Evolutionary conservation across 225 moss, liverwort and hornwort species (phyloP).

Genomic region (Thuidium tamariscinum): DNA sequence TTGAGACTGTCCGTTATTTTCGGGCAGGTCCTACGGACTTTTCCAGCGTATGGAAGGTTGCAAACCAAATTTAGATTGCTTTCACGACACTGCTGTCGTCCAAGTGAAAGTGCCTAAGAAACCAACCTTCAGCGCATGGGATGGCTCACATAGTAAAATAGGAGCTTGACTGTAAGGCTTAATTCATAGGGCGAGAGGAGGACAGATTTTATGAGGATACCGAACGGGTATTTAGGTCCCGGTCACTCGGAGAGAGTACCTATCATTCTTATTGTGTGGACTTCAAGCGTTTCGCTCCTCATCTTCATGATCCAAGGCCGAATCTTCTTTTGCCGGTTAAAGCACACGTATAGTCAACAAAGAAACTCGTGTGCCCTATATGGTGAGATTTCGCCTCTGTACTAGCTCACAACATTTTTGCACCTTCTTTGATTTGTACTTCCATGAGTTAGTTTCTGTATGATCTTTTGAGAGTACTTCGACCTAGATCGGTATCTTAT

Average conservation of each 20-base stretch:
- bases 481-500: neutral
- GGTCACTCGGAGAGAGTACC: neutral
- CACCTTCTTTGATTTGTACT: neutral
- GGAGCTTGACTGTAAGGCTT: constrained; percentile 3
- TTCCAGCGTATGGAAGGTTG: constrained; percentile 11
- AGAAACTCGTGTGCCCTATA: neutral
- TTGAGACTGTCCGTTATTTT: constrained; percentile 25
- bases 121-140: constrained; percentile 4
- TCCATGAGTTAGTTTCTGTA: neutral
- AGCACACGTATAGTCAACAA: neutral
- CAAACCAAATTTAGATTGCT: constrained; percentile 1
- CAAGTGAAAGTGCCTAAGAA: constrained; percentile 1
- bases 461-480: neutral
- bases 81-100: neutral
- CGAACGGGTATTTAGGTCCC: neutral
- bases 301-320: constrained; percentile 6
- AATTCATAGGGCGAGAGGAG: constrained; percentile 9
- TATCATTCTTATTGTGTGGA: constrained; percentile 22
- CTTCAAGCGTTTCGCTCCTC: constrained; percentile 11
- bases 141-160: constrained; percentile 17
- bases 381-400: constrained; percentile 11
- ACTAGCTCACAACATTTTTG: neutral
- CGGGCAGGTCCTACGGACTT: constrained; percentile 14
- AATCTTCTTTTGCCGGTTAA: constrained; percentile 18
- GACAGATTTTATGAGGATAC: constrained; percentile 1